phyloP scores from a whole-genome alignment of 345 rosid genomes.

The Dovyalis caffra region DNA sequence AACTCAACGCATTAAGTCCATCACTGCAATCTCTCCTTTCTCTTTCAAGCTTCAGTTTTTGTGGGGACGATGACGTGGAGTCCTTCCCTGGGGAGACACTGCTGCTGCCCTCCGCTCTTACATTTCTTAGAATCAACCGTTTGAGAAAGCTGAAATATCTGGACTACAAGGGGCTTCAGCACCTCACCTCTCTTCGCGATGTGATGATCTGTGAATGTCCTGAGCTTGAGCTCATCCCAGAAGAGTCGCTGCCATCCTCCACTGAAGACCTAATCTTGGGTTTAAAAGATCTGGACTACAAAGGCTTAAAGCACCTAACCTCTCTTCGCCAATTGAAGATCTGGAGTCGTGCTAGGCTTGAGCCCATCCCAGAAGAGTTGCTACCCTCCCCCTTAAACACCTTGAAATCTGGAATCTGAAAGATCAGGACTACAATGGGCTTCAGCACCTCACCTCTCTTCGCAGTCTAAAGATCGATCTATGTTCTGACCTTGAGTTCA shows the following conservation, averaged over 20 bases:
- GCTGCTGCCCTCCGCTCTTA: slow-evolving; percentile 9
- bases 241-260: background rate
- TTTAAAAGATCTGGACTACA: too few species aligned
- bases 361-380: background rate
- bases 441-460: too few species aligned
- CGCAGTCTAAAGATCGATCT: too few species aligned
- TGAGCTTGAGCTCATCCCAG: background rate
- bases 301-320: background rate
- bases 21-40: too few species aligned
- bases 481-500: too few species aligned
- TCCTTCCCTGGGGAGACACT: slow-evolving; percentile 18
- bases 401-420: background rate
- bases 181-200: background rate
- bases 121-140: background rate
- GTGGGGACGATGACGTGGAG: background rate
- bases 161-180: background rate
- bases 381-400: background rate
- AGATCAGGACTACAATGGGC: too few species aligned
- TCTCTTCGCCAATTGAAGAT: background rate
- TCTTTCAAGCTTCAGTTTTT: slow-evolving; percentile 1
- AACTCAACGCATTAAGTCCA: too few species aligned
- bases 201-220: background rate
- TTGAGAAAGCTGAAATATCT: slow-evolving; percentile 4
- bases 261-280: background rate
- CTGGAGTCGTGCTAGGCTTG: background rate